Conservation (phyloP, 306 rosid species). For the Hylodesmum podocarpum region DNA sequence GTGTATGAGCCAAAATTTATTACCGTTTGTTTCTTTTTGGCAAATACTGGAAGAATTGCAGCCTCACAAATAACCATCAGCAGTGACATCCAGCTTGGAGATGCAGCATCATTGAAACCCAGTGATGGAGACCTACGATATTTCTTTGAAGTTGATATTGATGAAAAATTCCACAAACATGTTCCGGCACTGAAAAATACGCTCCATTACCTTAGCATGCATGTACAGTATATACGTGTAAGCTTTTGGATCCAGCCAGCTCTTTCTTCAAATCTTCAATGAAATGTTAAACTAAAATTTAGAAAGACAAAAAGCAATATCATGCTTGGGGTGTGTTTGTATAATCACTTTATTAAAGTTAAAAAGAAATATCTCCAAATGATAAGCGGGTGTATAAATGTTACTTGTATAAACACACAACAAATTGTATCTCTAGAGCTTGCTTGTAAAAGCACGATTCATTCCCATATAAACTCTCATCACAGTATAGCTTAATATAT, state of each 20-base stretch:
- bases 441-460: neutral
- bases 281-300: neutral
- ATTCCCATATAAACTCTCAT: neutral
- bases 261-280: neutral
- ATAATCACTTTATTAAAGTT: neutral
- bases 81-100: slow-evolving; percentile 8
- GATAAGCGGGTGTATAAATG: neutral
- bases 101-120: neutral
- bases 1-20: neutral
- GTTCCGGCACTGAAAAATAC: neutral
- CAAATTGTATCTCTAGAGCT: neutral
- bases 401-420: neutral
- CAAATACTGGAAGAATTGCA: slow-evolving; percentile 5
- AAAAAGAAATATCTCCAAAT: neutral
- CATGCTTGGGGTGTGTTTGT: neutral
- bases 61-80: slow-evolving; percentile 23
- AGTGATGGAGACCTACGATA: slow-evolving; percentile 18
- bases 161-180: neutral
- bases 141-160: slow-evolving; percentile 8
- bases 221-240: neutral
- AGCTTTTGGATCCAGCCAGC: neutral
- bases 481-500: neutral
- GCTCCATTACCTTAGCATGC: neutral
- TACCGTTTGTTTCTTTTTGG: neutral
- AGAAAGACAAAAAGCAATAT: neutral